These are phyloP conservation scores for Ceratobasidium sp. DNA, from an alignment of 1,284 basidiomycete genomes.

Conservation along the genomic window DNA sequence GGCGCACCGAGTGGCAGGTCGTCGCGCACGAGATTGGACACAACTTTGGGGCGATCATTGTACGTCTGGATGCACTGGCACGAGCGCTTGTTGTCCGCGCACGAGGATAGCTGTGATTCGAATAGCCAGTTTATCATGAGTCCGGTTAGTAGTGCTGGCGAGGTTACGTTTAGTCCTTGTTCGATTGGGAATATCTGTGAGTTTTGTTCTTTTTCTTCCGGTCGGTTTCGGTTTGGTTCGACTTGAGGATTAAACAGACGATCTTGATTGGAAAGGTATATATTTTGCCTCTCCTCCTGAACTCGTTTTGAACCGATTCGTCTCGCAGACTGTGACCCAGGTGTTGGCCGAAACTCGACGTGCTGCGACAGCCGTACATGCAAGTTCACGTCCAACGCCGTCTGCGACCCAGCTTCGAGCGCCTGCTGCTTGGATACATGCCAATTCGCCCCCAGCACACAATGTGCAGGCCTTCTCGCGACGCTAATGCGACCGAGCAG, in stretches of 20 bases:
- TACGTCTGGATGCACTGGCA: conserved; percentile 66
- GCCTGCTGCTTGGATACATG: conserved; percentile 80
- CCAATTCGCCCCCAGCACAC: conserved; percentile 67
- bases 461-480: conserved; percentile 73
- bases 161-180: conserved; percentile 79
- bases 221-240: not conserved
- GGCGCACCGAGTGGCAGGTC: conserved; percentile 69
- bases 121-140: conserved; percentile 80
- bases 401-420: conserved; percentile 82
- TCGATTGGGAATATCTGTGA: conserved; percentile 86
- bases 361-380: conserved; percentile 85
- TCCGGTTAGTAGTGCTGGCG: conserved; percentile 70
- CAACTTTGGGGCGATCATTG: conserved; percentile 90
- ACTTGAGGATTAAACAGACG: too few relatives aligned
- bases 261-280: too few relatives aligned
- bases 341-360: conserved; percentile 63
- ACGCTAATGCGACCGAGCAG: conserved; percentile 77
- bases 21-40: conserved; percentile 90
- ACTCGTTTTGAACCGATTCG: conserved; percentile 52
- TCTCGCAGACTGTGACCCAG: conserved; percentile 90
- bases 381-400: conserved; percentile 73
- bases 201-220: conserved; percentile 46
- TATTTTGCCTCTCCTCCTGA: not conserved
- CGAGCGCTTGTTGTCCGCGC: conserved; percentile 75
- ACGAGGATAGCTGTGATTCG: conserved; percentile 68